These are phyloP conservation scores for Musa beccarii DNA, from an alignment of 176 grass and related monocot species.

Conservation along the genomic window DNA sequence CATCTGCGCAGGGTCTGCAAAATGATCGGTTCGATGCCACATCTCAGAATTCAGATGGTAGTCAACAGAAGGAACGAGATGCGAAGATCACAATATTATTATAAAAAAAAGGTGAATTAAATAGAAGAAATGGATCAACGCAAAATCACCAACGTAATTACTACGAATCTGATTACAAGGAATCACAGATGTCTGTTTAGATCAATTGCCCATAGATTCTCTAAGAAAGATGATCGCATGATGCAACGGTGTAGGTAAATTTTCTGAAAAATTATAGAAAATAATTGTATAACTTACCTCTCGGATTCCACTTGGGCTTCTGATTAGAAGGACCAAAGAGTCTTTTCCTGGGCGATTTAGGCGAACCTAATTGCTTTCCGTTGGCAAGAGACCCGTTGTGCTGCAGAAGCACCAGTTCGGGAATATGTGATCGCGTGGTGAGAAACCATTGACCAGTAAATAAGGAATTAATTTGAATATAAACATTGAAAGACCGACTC, in stretches of 20 bases:
- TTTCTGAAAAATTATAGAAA: background rate
- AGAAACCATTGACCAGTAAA: background rate
- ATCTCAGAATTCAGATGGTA: background rate
- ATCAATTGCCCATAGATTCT: background rate
- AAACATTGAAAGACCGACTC: background rate
- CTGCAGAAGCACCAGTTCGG: background rate
- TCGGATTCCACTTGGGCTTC: slow-evolving; percentile 55
- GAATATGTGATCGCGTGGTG: background rate
- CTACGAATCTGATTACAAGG: no score
- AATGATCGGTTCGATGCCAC: background rate
- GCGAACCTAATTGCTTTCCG: slow-evolving; percentile 33
- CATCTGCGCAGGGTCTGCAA: slow-evolving; percentile 62
- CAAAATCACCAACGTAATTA: background rate
- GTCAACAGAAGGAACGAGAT: background rate
- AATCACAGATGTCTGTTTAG: background rate
- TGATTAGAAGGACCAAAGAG: slow-evolving; percentile 43
- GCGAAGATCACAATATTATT: background rate
- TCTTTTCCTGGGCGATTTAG: slow-evolving; percentile 74
- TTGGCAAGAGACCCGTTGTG: background rate
- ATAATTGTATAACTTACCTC: slow-evolving; percentile 29
- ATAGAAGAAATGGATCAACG: background rate
- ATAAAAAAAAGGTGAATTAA: background rate
- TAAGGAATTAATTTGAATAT: background rate
- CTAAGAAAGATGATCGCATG: background rate
- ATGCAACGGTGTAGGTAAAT: background rate